These are phyloP conservation scores for Penicillium polonicum DNA, from an alignment of 2,329 filamentous ascomycete genomes.

Conservation along the genomic window DNA sequence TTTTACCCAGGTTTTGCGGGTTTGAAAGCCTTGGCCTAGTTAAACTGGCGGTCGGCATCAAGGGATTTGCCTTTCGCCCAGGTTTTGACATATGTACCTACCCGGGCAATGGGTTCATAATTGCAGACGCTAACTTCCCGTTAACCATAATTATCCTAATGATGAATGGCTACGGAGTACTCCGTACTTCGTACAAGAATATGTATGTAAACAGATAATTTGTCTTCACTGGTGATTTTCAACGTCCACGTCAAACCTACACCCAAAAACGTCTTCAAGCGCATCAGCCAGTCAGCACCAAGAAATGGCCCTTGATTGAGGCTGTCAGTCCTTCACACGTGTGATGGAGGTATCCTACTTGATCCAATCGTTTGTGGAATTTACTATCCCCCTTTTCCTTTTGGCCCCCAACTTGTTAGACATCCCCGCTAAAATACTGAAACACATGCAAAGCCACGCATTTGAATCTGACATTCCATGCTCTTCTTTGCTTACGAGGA, in stretches of 20 bases:
- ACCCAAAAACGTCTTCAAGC: background rate
- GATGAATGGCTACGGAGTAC: background rate
- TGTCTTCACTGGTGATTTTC: background rate
- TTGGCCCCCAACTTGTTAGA: slow-evolving; percentile 5
- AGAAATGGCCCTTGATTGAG: background rate
- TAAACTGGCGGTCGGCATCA: slow-evolving; percentile 6
- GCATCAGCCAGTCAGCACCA: background rate
- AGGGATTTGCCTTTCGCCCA: background rate
- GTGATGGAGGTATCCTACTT: background rate
- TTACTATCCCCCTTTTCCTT: background rate
- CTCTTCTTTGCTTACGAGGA: background rate
- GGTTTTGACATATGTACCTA: background rate
- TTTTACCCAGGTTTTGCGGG: background rate
- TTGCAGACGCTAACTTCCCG: background rate
- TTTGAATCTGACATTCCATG: background rate
- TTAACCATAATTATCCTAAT: background rate
- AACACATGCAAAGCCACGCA: background rate
- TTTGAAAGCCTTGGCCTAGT: background rate
- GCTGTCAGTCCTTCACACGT: background rate
- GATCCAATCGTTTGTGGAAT: background rate
- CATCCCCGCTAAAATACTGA: background rate
- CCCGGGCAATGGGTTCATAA: background rate
- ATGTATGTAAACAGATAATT: background rate
- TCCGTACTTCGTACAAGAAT: background rate
- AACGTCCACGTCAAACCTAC: slow-evolving; percentile 2